Evolutionary conservation across 306 rosid genomes (phyloP).

Genomic region (Fragaria iinumae): DNA sequence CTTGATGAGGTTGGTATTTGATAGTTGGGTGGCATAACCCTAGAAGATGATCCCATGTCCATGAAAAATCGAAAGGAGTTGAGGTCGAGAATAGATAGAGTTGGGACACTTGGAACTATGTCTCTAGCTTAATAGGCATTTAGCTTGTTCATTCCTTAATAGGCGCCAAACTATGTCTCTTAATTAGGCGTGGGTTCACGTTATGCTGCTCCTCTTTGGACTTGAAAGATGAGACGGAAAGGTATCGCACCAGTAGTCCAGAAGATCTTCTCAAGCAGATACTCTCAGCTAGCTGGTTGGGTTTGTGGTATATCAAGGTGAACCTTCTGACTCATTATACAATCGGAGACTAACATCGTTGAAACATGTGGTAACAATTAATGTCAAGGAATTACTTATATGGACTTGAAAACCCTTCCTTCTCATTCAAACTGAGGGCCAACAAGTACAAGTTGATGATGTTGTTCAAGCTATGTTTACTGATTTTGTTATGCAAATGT

Average conservation of each 20-base stretch:
- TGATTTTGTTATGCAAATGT: background rate
- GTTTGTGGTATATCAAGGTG: background rate
- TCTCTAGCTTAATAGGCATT: too few relatives aligned
- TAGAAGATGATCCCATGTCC: too few relatives aligned
- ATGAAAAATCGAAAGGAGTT: background rate
- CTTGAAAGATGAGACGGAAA: background rate
- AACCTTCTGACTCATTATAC: background rate
- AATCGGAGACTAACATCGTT: background rate
- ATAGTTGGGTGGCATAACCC: too few relatives aligned
- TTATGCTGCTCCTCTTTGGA: background rate
- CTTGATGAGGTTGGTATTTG: too few relatives aligned
- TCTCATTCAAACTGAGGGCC: background rate
- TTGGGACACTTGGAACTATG: too few relatives aligned
- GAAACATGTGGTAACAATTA: background rate
- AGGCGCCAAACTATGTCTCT: too few relatives aligned
- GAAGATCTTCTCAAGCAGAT: background rate
- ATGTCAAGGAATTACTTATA: background rate
- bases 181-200: background rate
- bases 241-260: background rate
- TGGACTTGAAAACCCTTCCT: background rate
- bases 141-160: too few relatives aligned
- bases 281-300: background rate
- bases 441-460: background rate
- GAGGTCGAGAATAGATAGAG: background rate
- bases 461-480: background rate